phyloP scores from a whole-genome alignment of 441 rosid genomes.

The Erysimum pusillum region DNA sequence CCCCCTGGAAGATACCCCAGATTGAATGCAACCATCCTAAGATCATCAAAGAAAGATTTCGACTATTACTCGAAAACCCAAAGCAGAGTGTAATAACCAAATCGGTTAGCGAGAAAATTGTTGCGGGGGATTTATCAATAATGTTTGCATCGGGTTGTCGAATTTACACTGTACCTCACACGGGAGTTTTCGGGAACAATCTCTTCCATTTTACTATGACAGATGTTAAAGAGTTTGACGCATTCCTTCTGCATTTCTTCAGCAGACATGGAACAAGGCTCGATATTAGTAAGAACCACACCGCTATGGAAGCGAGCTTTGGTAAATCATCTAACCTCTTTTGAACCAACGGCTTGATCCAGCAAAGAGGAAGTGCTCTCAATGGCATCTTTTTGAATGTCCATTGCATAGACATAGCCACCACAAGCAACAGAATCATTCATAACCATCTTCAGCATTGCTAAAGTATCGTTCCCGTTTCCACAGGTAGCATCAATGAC shows the following conservation, averaged over 20 bases:
- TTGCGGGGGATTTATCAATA: not conserved
- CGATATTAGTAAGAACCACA: slow-evolving; percentile 20
- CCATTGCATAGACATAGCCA: slow-evolving; percentile 80
- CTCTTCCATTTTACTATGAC: slow-evolving; percentile 74
- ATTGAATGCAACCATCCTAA: slow-evolving; percentile 92
- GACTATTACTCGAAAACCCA: not conserved
- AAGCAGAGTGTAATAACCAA: not conserved
- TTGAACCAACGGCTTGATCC: slow-evolving; percentile 52
- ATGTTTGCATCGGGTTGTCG: not conserved
- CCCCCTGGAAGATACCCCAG: slow-evolving; percentile 97
- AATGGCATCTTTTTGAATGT: slow-evolving; percentile 78
- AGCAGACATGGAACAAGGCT: slow-evolving; percentile 33
- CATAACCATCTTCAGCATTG: slow-evolving; percentile 74
- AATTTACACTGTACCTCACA: slow-evolving; percentile 54
- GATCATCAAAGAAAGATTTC: slow-evolving; percentile 17
- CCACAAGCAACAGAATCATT: slow-evolving; percentile 53
- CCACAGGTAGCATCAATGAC: slow-evolving; percentile 94
- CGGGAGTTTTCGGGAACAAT: slow-evolving; percentile 55
- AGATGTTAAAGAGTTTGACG: slow-evolving; percentile 59
- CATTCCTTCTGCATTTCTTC: slow-evolving; percentile 57
- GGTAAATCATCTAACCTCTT: slow-evolving; percentile 61
- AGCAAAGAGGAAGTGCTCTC: slow-evolving; percentile 63
- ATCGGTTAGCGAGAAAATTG: not conserved
- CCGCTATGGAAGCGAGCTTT: not conserved
- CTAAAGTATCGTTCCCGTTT: slow-evolving; percentile 84